Evolutionary conservation across 805 yeast genomes (phyloP), one percentile per base, ranked within the genome.

Genomic region (Debaryomyces prosopidis): DNA sequence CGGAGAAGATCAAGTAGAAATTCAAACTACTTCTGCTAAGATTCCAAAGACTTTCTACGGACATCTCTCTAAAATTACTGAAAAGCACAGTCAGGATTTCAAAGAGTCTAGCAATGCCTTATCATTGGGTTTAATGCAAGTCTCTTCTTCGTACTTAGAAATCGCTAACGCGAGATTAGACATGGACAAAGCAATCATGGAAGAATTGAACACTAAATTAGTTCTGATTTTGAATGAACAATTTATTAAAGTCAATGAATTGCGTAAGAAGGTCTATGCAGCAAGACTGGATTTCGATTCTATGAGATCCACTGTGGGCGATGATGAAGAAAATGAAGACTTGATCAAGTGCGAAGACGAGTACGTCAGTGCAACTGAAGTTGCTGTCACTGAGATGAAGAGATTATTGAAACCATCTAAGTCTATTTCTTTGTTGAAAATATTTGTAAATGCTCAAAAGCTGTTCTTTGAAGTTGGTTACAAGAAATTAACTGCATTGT

Each of bases 361-460:
- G 50, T 78, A 87, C 52, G 94, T 87, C 30, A 79, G 83, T 53
- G 88, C 89, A 19, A 87, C 90, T 3, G 85, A 86, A 46, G 69
- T 76, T 20, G 94, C 96, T 0, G 94, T 86, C n/a, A 79, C 81
- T 54, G 81, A 82, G 43, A 86, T 87, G 94, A 82, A 85, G 63
- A 80, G 76, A 52, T 71, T 87, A 45, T 80, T 87, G 52, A 80
- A 77, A 49, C 89, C 91, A 18, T 73, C 81, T 9, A 86, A 84
- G 62, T 71, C 82, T 44, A 73, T 87, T 39, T 75, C 78, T 47
- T 68, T 87, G 54, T 70, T 87, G 52, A 83, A 83, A 57, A 68
- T 84, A n/a, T 81, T 85, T 55, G 80, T 81, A 53, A 74, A 78
- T 53, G 85, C 87, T 48, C 94, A 87, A 68, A 71, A 82, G 56